Conservation (phyloP, 2,329 filamentous ascomycete species). For the Cercospora berteroae region DNA sequence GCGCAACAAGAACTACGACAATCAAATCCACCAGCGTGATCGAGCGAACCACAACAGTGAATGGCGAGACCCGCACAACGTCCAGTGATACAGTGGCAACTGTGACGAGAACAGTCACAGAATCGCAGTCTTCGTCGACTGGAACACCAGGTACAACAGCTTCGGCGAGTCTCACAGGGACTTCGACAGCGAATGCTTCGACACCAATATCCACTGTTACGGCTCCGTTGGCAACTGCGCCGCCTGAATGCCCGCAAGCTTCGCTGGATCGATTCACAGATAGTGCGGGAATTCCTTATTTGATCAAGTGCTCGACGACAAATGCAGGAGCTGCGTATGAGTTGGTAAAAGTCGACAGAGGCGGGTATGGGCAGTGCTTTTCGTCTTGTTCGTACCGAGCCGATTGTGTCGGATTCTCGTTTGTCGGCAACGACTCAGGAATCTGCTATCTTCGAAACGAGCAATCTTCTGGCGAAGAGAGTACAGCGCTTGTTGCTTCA, state of each 20-base stretch:
- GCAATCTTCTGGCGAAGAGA: slow-evolving; percentile 20
- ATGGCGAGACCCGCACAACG: background rate
- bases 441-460: slow-evolving; percentile 33
- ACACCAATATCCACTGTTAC: slow-evolving; percentile 12
- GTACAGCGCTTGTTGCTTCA: slow-evolving; percentile 24
- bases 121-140: slow-evolving; percentile 5
- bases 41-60: background rate
- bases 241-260: slow-evolving; percentile 29
- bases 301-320: slow-evolving; percentile 32
- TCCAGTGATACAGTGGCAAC: background rate
- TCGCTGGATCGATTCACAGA: slow-evolving; percentile 26
- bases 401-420: slow-evolving; percentile 33
- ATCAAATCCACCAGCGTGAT: slow-evolving; percentile 9
- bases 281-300: slow-evolving; percentile 28
- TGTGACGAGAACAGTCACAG: slow-evolving; percentile 12
- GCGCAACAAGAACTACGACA: background rate
- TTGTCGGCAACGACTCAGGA: slow-evolving; percentile 29
- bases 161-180: slow-evolving; percentile 9
- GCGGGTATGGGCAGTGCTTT: slow-evolving; percentile 35
- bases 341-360: slow-evolving; percentile 25
- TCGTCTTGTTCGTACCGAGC: slow-evolving; percentile 28
- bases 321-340: slow-evolving; percentile 27
- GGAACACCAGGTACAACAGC: background rate
- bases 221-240: slow-evolving; percentile 12
- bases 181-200: slow-evolving; percentile 1